Evolutionary conservation across 2,329 filamentous ascomycete genomes (phyloP), one percentile per base, ranked within the genome.

Genomic region (Tolypocladium endophyticum): DNA sequence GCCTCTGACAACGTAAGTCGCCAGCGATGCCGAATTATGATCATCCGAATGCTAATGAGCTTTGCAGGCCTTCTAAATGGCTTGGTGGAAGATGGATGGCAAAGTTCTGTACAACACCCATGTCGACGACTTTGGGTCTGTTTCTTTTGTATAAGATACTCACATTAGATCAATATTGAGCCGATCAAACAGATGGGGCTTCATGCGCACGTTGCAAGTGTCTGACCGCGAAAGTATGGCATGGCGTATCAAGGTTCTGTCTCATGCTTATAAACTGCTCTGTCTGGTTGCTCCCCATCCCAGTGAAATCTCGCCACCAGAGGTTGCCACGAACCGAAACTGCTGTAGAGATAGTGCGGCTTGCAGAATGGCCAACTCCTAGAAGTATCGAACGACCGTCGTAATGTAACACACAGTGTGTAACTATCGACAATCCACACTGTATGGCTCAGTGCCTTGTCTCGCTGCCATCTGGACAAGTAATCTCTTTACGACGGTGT

Each of bases 1-100:
- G 76, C 84, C 61, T 81, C 83, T 61, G 84, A 87, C 75, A 86
- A 85, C 75, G 84, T 87, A 67, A 76, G 83, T 79, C 14, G 7
- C 18, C 36, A 33, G 14, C 14, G 12, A 35, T 16, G 20, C 4
- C 5, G 50, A n/a, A 36, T 14, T n/a, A 11, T 11, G 20, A 54
- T n/a, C 11, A n/a, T n/a, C 12, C 6, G 14, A 54, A 12, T n/a
- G 35, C 68, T 75, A 64, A 75, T 60, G 3, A 39, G 20, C 8
- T 36, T 36, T 16, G 14, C 35, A 76, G 75, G 74, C 75, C 58
- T 77, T 77, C 69, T 77, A 76, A 76, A 68, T 63, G 57, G 60
- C 57, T 45, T 65, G 67, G 64, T 66, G 64, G 65, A 64, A 56
- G 57, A 55, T 41, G 59, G 61, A 67, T 61, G 65, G 66, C 69